Percentiles rank a stretch among this genome's conserved stretches.
Conservation (phyloP, 495 filamentous ascomycete species). For the Hypoxylon rickii region DNA sequence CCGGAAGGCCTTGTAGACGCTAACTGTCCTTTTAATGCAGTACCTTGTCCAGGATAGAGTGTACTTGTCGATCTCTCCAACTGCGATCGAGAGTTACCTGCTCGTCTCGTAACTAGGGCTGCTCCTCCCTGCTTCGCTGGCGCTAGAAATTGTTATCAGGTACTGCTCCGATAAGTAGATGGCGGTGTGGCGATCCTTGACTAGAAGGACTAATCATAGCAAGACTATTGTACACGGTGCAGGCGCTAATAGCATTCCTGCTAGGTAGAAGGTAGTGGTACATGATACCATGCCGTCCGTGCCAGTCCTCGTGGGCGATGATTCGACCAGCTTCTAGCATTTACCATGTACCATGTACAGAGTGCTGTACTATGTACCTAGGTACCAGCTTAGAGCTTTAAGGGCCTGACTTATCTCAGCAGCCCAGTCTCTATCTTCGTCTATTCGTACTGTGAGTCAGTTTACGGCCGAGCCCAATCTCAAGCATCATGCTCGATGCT, state of each 20-base stretch:
- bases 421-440: conserved; percentile 4
- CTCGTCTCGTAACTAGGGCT: conserved; percentile 9
- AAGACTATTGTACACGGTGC: conserved; percentile 36
- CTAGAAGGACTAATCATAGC: conserved; percentile 14
- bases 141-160: conserved; percentile 25
- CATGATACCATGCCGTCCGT: conserved; percentile 28
- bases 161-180: conserved; percentile 30
- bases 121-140: conserved; percentile 3
- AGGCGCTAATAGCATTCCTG: conserved; percentile 29
- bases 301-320: conserved; percentile 33
- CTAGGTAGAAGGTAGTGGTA: no score
- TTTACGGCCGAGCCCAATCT: conserved; percentile 24
- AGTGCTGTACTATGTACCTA: neutral
- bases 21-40: conserved; percentile 1
- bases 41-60: conserved; percentile 15
- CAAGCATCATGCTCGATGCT: conserved; percentile 7
- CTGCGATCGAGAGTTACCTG: conserved; percentile 21
- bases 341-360: no score
- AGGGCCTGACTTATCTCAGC: neutral
- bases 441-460: conserved; percentile 22
- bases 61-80: conserved; percentile 26
- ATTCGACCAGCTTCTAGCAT: conserved; percentile 32
- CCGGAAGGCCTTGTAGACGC: conserved; percentile 11
- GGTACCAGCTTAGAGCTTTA: neutral
- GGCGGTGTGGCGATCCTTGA: conserved; percentile 41